These are phyloP conservation scores for Rossbeevera mucosa DNA, from an alignment of 768 basidiomycete species.

Conservation along the genomic window DNA sequence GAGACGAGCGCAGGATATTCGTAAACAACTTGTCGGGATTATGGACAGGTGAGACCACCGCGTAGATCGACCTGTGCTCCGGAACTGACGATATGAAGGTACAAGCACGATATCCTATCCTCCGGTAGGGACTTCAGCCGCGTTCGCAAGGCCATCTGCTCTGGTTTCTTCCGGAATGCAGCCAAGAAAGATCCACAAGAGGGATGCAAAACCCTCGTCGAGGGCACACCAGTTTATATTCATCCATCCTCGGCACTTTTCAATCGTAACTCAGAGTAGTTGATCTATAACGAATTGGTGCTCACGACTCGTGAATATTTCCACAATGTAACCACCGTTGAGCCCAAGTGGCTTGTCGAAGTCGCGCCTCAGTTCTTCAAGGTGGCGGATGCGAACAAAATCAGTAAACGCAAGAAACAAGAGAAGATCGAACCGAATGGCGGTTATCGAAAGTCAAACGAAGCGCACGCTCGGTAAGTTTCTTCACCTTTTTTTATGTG, in stretches of 20 bases:
- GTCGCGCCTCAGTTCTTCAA: constrained; percentile 99
- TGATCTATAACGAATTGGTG: constrained; percentile 93
- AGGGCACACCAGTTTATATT: constrained; percentile 98
- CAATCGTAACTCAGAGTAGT: constrained; percentile 95
- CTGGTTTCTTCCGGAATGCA: constrained; percentile 96
- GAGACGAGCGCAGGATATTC: constrained; percentile 94
- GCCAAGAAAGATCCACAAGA: constrained; percentile 99
- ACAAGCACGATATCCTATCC: constrained; percentile 95
- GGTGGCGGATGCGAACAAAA: constrained; percentile 95
- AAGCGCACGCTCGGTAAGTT: constrained; percentile 72
- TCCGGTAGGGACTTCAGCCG: constrained; percentile 90
- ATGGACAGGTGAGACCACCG: constrained; percentile 80
- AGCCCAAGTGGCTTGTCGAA: constrained; percentile 98
- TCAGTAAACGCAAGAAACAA: constrained; percentile 92
- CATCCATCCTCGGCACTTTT: constrained; percentile 96
- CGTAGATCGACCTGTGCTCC: neutral
- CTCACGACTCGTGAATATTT: constrained; percentile 95
- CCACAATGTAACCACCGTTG: constrained; percentile 90
- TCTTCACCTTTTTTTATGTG: constrained; percentile 14
- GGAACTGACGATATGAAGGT: constrained; percentile 42
- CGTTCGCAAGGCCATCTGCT: constrained; percentile 93
- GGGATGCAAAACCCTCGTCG: constrained; percentile 96
- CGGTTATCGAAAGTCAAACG: constrained; percentile 88
- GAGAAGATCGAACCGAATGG: constrained; percentile 99
- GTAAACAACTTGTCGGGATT: constrained; percentile 95